A percentile compares a stretch with the other conserved stretches of the same genome.
phyloP scores from a whole-genome alignment of 768 basidiomycete species.

The Russula vinacea region DNA sequence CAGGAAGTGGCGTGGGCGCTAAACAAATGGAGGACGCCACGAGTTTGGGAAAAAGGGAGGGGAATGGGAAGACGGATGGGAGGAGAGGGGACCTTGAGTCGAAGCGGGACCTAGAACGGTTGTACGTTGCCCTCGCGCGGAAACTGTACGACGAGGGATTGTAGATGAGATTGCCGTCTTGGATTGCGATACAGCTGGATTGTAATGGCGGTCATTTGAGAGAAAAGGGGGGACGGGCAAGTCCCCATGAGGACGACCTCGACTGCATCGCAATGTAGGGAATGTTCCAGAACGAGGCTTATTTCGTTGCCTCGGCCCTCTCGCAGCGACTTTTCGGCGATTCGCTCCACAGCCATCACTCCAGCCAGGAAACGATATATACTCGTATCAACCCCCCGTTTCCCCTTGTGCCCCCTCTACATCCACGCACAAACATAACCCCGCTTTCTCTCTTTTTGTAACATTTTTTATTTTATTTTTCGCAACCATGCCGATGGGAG shows the following conservation, averaged over 20 bases:
- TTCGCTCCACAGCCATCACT: conserved; percentile 6
- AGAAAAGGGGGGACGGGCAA: not conserved
- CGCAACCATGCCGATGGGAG: conserved; percentile 16
- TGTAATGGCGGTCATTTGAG: not conserved
- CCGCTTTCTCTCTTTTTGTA: not conserved
- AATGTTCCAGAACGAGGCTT: not conserved
- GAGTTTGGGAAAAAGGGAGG: not conserved
- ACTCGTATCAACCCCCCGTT: not conserved
- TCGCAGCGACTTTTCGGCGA: conserved; percentile 1
- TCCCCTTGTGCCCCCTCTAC: not conserved
- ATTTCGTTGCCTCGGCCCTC: not conserved
- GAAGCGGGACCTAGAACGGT: conserved; percentile 78
- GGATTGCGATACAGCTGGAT: not conserved
- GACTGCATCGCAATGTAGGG: not conserved
- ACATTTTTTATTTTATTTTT: not conserved
- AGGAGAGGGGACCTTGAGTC: conserved; percentile 49
- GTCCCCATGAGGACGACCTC: not conserved
- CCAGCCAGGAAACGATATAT: not conserved
- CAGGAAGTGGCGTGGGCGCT: conserved; percentile 4
- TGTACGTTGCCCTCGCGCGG: conserved; percentile 84
- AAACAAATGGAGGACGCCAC: not conserved
- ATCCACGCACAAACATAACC: no score
- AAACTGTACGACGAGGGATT: conserved; percentile 93
- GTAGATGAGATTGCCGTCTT: conserved; percentile 37
- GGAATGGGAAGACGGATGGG: conserved; percentile 18